phyloP scores from a whole-genome alignment of 2,329 filamentous ascomycete genomes.

The Monosporascus sp. region DNA sequence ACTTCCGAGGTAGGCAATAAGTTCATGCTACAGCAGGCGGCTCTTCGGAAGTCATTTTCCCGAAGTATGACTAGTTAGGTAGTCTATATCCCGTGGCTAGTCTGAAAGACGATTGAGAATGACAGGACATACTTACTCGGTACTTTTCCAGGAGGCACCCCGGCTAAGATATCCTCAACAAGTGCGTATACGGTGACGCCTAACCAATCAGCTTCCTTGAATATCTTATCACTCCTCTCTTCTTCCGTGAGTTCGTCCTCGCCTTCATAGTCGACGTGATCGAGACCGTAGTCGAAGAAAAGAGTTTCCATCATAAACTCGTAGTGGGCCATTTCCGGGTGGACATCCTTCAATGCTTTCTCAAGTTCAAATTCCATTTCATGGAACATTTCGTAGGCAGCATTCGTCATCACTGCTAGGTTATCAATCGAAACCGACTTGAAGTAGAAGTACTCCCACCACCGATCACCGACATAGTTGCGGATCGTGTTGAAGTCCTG shows the following conservation, averaged over 20 bases:
- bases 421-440: conserved; percentile 16
- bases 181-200: conserved; percentile 15
- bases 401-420: conserved; percentile 26
- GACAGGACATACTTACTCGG: conserved; percentile 2
- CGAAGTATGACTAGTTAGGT: too few species aligned
- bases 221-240: conserved; percentile 18
- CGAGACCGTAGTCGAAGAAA: conserved; percentile 19
- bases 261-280: conserved; percentile 22
- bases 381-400: conserved; percentile 27
- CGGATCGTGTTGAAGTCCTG: conserved; percentile 27
- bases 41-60: too few species aligned
- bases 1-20: neutral
- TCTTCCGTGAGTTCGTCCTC: conserved; percentile 10
- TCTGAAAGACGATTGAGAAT: too few species aligned
- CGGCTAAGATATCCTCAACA: conserved; percentile 9
- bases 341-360: conserved; percentile 8
- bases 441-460: conserved; percentile 27
- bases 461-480: conserved; percentile 23
- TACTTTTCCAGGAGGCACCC: conserved; percentile 19
- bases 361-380: conserved; percentile 20
- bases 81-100: too few species aligned
- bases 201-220: conserved; percentile 24
- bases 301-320: conserved; percentile 21
- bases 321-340: conserved; percentile 12
- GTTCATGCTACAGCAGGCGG: too few species aligned